Conservation (phyloP, 1,284 basidiomycete species). For the Tremellales sp. region DNA sequence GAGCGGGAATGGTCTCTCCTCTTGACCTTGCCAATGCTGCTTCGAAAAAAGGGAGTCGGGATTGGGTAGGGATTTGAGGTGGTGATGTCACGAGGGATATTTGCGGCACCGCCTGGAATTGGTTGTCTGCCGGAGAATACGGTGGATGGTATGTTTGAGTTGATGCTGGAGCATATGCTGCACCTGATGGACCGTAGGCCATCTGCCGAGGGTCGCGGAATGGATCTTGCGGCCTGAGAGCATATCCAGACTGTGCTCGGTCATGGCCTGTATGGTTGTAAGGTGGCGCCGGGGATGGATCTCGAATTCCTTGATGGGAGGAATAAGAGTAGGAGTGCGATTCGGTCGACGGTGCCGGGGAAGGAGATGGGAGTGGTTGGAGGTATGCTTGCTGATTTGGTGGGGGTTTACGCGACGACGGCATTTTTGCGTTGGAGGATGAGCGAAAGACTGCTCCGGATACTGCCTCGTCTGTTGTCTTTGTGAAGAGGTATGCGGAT, state of each 20-base stretch:
- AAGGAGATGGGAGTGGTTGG: neutral
- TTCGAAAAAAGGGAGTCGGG: constrained; percentile 36
- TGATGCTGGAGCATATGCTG: neutral
- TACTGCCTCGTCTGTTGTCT: no score
- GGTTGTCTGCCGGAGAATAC: no score
- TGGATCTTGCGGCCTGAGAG: constrained; percentile 12
- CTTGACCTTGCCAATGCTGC: constrained; percentile 36
- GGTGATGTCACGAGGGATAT: neutral
- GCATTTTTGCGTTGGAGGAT: constrained; percentile 6
- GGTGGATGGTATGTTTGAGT: constrained; percentile 3
- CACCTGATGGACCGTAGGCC: constrained; percentile 9
- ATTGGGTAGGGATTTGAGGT: neutral
- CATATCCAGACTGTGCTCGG: neutral
- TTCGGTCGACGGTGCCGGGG: neutral
- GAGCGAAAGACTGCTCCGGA: no score
- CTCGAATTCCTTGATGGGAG: neutral
- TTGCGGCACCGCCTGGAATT: neutral
- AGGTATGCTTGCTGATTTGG: constrained; percentile 10
- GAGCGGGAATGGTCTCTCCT: constrained; percentile 2
- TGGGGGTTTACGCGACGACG: constrained; percentile 17
- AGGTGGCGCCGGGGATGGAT: constrained; percentile 16
- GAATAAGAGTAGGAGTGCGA: neutral
- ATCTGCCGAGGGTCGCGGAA: constrained; percentile 9
- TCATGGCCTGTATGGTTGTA: constrained; percentile 3
- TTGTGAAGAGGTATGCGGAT: no score